Base-by-base conservation (phyloP, 129 eudicot species). In the Heracleum sosnowskyi region DNA sequence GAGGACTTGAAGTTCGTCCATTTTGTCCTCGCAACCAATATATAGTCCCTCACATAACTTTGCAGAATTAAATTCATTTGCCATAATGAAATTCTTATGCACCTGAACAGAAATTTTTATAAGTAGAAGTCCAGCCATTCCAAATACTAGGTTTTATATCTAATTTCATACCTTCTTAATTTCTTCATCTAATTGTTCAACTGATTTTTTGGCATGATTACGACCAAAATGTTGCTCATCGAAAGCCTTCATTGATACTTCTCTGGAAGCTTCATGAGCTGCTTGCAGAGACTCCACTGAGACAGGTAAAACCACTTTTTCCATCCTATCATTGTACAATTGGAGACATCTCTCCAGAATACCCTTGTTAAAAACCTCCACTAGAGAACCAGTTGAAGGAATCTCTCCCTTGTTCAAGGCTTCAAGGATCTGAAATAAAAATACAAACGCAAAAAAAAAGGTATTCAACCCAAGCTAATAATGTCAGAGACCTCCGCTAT, bases 401-500 rank as follows among this genome's bases (percentile, higher is more conserved):
- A 95, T 95, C 86, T 95, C 97, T 76, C 99, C 99, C 78, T 95
- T 92, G 80, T 95, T 95, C 83, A 95, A 82, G 81, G 99, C 99
- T 75, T 92, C 99, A 85, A 95, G 89, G 75, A 95, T 95, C 99
- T 95, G 78, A 85, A 76, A 79, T 2, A 13, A 70, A 39, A 33
- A 37, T 2, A 40, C 18, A n/a, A n/a, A 13, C 20, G 0, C 24
- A 69, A 6, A 29, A 35, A 35, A 37, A 0, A 11, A 37, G 11
- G 37, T 33, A 37, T 9, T 18, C 28, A 70, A 70, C 46, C 28
- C 53, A 73, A 73, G 18, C 51, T 24, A 73, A 24, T 41, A 73
- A 73, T 41, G 41, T 73, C 66, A 28, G 6, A 72, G 74, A 36
- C 40, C 37, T 34, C 31, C 17, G 29, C 29, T 70, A 70, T 11